Evolutionary conservation across 202 grass and related monocot species (phyloP).

Genomic region (Elaeis oleifera): DNA sequence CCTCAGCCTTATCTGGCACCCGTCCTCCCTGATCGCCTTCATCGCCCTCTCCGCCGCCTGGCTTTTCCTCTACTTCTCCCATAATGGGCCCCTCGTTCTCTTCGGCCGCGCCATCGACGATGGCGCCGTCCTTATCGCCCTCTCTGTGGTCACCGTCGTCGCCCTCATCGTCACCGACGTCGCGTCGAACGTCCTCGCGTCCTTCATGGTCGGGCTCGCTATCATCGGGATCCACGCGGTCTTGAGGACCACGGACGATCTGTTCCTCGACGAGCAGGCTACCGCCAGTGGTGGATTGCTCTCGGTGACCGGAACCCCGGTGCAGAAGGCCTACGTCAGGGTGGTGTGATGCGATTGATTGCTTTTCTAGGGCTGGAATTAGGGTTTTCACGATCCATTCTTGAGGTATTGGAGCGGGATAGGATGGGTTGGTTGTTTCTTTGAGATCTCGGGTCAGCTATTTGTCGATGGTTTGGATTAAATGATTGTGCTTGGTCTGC

Average conservation of each 20-base stretch:
- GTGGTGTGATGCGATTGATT: too few relatives aligned
- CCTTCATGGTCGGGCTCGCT: not conserved
- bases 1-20: constrained; percentile 17
- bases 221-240: constrained; percentile 15
- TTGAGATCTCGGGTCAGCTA: too few relatives aligned
- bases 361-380: too few relatives aligned
- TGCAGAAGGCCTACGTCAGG: not conserved
- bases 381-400: too few relatives aligned
- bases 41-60: constrained; percentile 13
- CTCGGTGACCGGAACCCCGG: not conserved
- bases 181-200: constrained; percentile 8
- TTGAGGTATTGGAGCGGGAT: too few relatives aligned
- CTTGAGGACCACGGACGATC: constrained; percentile 15
- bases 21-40: not conserved
- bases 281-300: constrained; percentile 4
- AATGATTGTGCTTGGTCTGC: too few relatives aligned
- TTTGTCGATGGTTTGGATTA: too few relatives aligned
- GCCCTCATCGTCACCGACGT: constrained; percentile 18
- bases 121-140: constrained; percentile 5
- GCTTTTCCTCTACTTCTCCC: constrained; percentile 22
- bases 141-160: constrained; percentile 10
- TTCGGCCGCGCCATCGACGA: constrained; percentile 13
- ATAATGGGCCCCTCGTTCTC: constrained; percentile 11
- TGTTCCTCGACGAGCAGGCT: constrained; percentile 15
- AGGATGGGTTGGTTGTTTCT: too few relatives aligned